Conservation (phyloP, 2,329 filamentous ascomycete genomes). For the Fusarium cicatricum region DNA sequence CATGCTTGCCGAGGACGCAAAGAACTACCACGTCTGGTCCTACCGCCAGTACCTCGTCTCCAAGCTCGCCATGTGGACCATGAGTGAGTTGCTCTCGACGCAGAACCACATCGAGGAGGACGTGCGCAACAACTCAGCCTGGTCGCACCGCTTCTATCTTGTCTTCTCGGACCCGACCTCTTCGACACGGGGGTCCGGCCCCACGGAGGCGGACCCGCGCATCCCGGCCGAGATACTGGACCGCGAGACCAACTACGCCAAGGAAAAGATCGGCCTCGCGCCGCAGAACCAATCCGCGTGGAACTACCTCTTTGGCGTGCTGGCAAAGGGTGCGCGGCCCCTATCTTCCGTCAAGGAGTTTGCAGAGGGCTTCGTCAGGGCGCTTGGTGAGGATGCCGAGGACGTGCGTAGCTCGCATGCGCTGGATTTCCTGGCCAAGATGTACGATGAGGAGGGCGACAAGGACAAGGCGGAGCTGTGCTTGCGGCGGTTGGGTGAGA, state of each 20-base stretch:
- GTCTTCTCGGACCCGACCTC: constrained; percentile 72
- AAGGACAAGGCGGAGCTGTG: constrained; percentile 72
- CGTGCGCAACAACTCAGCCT: constrained; percentile 94
- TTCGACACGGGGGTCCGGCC: constrained; percentile 56
- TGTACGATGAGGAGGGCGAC: constrained; percentile 65
- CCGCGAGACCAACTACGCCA: constrained; percentile 77
- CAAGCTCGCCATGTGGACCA: constrained; percentile 74
- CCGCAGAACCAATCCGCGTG: constrained; percentile 95
- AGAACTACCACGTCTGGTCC: constrained; percentile 99
- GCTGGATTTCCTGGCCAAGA: constrained; percentile 76
- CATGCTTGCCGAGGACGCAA: constrained; percentile 87
- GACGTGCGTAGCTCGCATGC: constrained; percentile 70
- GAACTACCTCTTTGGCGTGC: constrained; percentile 86
- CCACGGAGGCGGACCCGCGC: constrained; percentile 61
- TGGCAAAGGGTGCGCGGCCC: constrained; percentile 69
- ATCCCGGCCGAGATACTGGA: constrained; percentile 72
- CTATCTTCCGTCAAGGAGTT: constrained; percentile 58
- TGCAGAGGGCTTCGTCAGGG: constrained; percentile 59
- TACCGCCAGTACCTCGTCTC: constrained; percentile 80
- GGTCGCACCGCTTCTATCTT: constrained; percentile 97
- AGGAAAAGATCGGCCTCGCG: constrained; percentile 76
- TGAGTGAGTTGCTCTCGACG: constrained; percentile 74
- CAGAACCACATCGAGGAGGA: constrained; percentile 79
- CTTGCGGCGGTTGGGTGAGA: constrained; percentile 77
- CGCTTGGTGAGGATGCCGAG: constrained; percentile 57